Base-by-base conservation (phyloP, 495 filamentous ascomycete genomes). In the Amniculicola lignicola region DNA sequence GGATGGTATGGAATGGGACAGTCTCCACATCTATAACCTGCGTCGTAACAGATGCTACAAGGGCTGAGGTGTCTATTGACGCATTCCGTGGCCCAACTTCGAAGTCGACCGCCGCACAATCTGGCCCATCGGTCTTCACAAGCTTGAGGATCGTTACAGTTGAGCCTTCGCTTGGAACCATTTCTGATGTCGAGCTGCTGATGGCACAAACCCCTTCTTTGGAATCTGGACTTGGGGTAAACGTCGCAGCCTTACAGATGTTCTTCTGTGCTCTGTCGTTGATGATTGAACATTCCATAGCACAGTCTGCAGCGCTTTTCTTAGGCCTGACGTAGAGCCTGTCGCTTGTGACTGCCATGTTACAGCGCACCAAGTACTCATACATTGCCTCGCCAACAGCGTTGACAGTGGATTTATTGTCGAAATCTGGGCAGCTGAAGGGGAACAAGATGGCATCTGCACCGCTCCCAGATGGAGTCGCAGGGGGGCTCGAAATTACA, bases 281-380 rank as follows among this genome's bases (percentile, higher is more conserved):
- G 6, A 55, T 25, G 7, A 45, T 39, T 5, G 54, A 63, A 29
- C 60, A 63, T 28, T 63, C 60, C 11, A 29, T 50, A 24, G 54
- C 60, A 27, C 49, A 63, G 7, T 42, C 48, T 9, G 48, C 48
- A 15, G 52, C 22, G 16, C 38, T 46, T 14, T 45, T 25, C 3
- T 45, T 29, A 5, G 31, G 12, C 16, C 18, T 29, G 15, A 38
- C 45, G 37, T 40, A 31, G 0, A 61, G 18, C 7, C 35, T 46
- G 18, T 49, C 52, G 31, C 33, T 52, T 9, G 44, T 46, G 12
- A 48, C 45, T 22, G 66, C 51, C 15, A 54, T 64, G 33, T 57
- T 39, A 49, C 65, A 70, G 4, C 48, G 21, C 29, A 68, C 40
- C 7, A 40, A 11, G 31, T 61, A 68, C 18, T 67, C 62, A 35